phyloP scores from a whole-genome alignment of 2,329 filamentous ascomycete genomes.

The Claviceps africana region DNA sequence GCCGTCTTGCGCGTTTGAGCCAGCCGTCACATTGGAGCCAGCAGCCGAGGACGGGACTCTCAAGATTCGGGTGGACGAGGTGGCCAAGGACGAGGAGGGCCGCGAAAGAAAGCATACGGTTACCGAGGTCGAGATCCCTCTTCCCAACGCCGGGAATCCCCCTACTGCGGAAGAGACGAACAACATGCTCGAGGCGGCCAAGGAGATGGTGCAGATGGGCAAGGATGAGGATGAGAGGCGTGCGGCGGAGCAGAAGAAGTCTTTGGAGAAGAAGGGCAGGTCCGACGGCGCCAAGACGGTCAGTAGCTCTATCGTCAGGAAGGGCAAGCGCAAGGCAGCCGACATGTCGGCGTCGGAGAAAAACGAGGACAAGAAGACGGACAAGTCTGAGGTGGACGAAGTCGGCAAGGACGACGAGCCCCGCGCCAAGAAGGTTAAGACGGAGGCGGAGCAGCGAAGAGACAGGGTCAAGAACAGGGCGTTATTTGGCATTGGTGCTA shows the following conservation, averaged over 20 bases:
- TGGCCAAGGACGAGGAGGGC: slow-evolving; percentile 38
- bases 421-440: slow-evolving; percentile 62
- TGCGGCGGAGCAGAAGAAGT: slow-evolving; percentile 25
- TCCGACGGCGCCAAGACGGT: slow-evolving; percentile 17
- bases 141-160: slow-evolving; percentile 43
- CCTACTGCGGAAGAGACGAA: slow-evolving; percentile 65
- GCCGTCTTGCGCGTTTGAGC: slow-evolving; percentile 37
- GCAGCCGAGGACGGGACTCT: slow-evolving; percentile 46
- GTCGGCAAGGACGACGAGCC: slow-evolving; percentile 26
- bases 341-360: slow-evolving; percentile 56
- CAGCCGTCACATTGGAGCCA: slow-evolving; percentile 33
- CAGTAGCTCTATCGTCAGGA: slow-evolving; percentile 28
- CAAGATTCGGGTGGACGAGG: slow-evolving; percentile 54
- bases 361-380: slow-evolving; percentile 27
- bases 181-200: slow-evolving; percentile 74
- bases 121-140: slow-evolving; percentile 62
- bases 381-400: slow-evolving; percentile 14
- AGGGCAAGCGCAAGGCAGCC: slow-evolving; percentile 59
- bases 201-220: slow-evolving; percentile 69
- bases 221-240: slow-evolving; percentile 29
- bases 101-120: slow-evolving; percentile 57
- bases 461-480: slow-evolving; percentile 78
- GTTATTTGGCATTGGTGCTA: slow-evolving; percentile 72
- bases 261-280: slow-evolving; percentile 24
- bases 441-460: slow-evolving; percentile 69